phyloP scores from a whole-genome alignment of 164 flowering plant genomes.

The Platanus orientalis region DNA sequence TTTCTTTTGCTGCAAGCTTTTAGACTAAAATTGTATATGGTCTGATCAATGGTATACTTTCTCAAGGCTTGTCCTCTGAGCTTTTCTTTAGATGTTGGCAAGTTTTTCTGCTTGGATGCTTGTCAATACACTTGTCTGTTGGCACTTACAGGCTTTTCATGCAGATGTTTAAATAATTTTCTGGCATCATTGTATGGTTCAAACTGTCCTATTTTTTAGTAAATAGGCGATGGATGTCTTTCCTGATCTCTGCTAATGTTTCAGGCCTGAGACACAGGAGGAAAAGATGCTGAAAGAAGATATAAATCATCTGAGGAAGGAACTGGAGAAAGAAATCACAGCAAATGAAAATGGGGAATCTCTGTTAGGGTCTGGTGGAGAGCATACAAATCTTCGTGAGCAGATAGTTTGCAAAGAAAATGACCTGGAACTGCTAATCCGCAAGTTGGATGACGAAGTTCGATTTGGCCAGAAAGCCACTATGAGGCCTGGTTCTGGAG shows the following conservation, averaged over 20 bases:
- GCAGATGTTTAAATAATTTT: not conserved
- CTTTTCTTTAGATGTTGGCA: not conserved
- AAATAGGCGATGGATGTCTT: not conserved
- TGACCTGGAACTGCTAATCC: conserved; percentile 52
- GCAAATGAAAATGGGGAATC: conserved; percentile 17
- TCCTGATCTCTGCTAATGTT: conserved; percentile 7
- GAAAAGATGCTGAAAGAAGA: conserved; percentile 71
- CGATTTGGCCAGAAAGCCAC: conserved; percentile 53
- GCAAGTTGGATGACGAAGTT: conserved; percentile 47
- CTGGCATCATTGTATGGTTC: not conserved
- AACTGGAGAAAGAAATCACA: conserved; percentile 32
- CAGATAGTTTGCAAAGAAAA: conserved; percentile 37
- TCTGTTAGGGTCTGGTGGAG: conserved; percentile 25
- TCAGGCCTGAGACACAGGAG: conserved; percentile 73
- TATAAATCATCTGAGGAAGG: conserved; percentile 48
- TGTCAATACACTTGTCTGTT: not conserved
- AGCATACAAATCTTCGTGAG: conserved; percentile 27
- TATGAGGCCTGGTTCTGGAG: conserved; percentile 70
- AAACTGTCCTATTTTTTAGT: not conserved
- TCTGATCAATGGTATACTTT: no score
- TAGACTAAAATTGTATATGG: no score
- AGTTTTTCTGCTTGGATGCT: not conserved
- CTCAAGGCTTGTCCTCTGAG: not conserved
- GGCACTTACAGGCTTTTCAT: not conserved
- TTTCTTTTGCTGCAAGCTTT: no score